Percentiles rank a stretch among this genome's conserved stretches.
Conservation (phyloP, 192 early-diverging fungal genomes). For the Coemansia guatemalensis region DNA sequence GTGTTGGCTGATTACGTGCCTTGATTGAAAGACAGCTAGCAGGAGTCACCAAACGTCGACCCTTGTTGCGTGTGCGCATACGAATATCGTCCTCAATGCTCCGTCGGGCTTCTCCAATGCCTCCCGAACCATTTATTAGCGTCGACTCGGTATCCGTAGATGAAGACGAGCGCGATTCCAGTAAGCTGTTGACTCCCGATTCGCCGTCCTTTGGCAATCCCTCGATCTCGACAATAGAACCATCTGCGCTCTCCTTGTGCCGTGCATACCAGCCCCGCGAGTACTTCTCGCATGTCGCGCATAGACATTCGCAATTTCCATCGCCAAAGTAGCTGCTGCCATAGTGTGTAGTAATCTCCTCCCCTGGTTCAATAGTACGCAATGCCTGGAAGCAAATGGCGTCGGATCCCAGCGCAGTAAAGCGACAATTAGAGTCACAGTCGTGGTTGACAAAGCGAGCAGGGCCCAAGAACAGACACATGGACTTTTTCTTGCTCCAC, state of each 20-base stretch:
- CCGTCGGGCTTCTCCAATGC: too few species aligned
- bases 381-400: slow-evolving; percentile 69
- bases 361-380: slow-evolving; percentile 62
- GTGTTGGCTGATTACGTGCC: neutral
- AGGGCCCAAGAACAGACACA: slow-evolving; percentile 68
- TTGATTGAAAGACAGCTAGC: slow-evolving; percentile 22
- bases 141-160: slow-evolving; percentile 30
- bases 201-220: neutral
- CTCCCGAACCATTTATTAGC: neutral
- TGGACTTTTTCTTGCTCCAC: slow-evolving; percentile 55
- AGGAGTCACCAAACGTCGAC: slow-evolving; percentile 32
- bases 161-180: slow-evolving; percentile 5
- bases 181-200: neutral
- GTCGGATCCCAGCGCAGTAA: slow-evolving; percentile 43
- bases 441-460: slow-evolving; percentile 78
- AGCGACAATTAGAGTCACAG: slow-evolving; percentile 64
- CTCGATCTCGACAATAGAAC: neutral
- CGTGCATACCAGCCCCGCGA: slow-evolving; percentile 40
- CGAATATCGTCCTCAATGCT: neutral
- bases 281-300: slow-evolving; percentile 70
- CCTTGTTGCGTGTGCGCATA: slow-evolving; percentile 46
- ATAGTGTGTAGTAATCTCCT: slow-evolving; percentile 72
- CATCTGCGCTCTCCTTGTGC: neutral
- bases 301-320: slow-evolving; percentile 68
- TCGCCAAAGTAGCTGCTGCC: slow-evolving; percentile 68